A percentile compares a stretch with the other conserved stretches of the same genome.
These are phyloP conservation scores for Cornus florida DNA, from an alignment of 148 eudicot species.

Conservation along the genomic window DNA sequence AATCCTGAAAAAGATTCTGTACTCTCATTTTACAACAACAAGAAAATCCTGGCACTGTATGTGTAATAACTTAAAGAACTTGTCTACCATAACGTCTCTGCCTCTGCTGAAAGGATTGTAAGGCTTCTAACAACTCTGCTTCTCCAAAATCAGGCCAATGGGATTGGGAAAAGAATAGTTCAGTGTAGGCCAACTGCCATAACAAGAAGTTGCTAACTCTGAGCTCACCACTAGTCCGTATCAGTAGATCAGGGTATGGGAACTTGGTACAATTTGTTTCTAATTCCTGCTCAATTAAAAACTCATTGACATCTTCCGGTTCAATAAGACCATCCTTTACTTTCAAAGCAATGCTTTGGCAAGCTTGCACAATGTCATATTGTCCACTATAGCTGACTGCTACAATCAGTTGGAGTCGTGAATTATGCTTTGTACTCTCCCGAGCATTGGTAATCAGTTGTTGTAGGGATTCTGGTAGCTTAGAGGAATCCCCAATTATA, in stretches of 20 bases:
- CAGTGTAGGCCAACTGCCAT: constrained; percentile 81
- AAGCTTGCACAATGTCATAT: constrained; percentile 71
- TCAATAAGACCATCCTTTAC: constrained; percentile 53
- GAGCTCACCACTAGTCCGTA: constrained; percentile 75
- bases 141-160: constrained; percentile 84
- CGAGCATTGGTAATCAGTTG: constrained; percentile 47
- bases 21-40: not conserved
- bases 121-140: constrained; percentile 53
- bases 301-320: constrained; percentile 51
- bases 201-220: constrained; percentile 82
- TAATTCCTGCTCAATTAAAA: constrained; percentile 54
- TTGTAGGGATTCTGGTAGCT: constrained; percentile 43
- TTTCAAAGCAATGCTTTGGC: constrained; percentile 58
- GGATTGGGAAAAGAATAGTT: constrained; percentile 50
- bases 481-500: constrained; percentile 57
- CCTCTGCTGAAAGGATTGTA: constrained; percentile 63
- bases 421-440: constrained; percentile 47
- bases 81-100: constrained; percentile 65
- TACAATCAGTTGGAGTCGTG: constrained; percentile 55
- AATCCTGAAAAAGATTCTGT: not conserved
- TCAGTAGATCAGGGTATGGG: constrained; percentile 66
- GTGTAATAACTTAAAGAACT: constrained; percentile 11
- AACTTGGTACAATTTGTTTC: constrained; percentile 54
- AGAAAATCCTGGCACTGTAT: not conserved
- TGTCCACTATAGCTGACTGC: constrained; percentile 75